A percentile compares a stretch with the other conserved stretches of the same genome.
Evolutionary conservation across 73 alveolate genomes (phyloP).

Genomic region (Blepharisma stoltei): DNA sequence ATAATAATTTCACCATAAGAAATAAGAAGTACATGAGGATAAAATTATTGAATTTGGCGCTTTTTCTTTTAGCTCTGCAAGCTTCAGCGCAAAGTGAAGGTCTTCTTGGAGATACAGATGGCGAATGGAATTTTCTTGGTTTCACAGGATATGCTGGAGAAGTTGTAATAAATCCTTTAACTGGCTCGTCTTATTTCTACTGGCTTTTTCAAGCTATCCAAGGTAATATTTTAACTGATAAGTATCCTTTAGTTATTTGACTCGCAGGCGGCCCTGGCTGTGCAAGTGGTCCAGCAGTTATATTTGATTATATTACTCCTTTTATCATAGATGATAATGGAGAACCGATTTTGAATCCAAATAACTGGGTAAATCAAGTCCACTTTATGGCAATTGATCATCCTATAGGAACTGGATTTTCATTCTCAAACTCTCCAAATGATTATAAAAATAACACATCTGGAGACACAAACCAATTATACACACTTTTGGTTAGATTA

Average conservation of each 20-base stretch:
- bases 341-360: not conserved
- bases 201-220: constrained; percentile 24
- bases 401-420: constrained; percentile 30
- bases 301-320: constrained; percentile 41
- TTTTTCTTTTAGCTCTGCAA: too few relatives aligned
- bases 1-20: too few relatives aligned
- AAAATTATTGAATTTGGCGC: too few relatives aligned
- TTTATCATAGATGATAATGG: not conserved
- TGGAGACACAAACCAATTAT: not conserved
- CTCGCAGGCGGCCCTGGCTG: constrained; percentile 93
- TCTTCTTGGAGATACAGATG: not conserved
- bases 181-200: constrained; percentile 23
- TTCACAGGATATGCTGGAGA: constrained; percentile 23
- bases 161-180: constrained; percentile 6
- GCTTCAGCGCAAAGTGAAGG: too few relatives aligned
- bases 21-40: too few relatives aligned
- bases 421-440: constrained; percentile 12
- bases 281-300: constrained; percentile 61
- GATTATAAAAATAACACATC: constrained; percentile 15
- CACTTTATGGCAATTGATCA: not conserved
- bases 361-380: constrained; percentile 2
- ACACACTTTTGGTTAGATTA: constrained; percentile 45
- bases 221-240: constrained; percentile 15
- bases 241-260: constrained; percentile 66
- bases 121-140: not conserved